Evolutionary conservation across 2,329 filamentous ascomycete species (phyloP).

Genomic region (Cladosporium sp.): DNA sequence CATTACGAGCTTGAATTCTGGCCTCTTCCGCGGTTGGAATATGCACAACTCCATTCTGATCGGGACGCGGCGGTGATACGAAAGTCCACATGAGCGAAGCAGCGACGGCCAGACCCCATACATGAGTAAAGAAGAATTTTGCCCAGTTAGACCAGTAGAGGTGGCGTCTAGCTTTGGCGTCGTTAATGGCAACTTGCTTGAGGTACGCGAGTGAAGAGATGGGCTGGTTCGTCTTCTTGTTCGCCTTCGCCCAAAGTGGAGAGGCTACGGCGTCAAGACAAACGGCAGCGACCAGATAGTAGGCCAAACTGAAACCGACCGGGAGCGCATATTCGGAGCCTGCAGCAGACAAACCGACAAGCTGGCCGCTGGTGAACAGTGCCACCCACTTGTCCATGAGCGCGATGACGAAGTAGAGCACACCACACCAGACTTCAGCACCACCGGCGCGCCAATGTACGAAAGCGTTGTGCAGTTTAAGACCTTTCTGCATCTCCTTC

Average conservation of each 20-base stretch:
- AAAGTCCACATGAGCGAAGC: slow-evolving; percentile 52
- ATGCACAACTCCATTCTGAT: not conserved
- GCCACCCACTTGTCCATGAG: slow-evolving; percentile 54
- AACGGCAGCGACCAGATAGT: slow-evolving; percentile 55
- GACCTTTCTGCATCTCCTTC: slow-evolving; percentile 51
- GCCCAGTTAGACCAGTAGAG: slow-evolving; percentile 50
- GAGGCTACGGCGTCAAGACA: slow-evolving; percentile 49
- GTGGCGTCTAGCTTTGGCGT: slow-evolving; percentile 43
- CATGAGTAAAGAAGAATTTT: slow-evolving; percentile 49
- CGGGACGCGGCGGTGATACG: slow-evolving; percentile 26
- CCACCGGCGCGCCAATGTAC: slow-evolving; percentile 56
- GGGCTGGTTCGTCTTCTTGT: slow-evolving; percentile 18
- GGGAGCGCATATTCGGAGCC: slow-evolving; percentile 41
- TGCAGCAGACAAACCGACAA: slow-evolving; percentile 35
- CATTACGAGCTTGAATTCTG: slow-evolving; percentile 26
- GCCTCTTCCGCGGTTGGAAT: not conserved
- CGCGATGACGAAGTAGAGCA: slow-evolving; percentile 53
- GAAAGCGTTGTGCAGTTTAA: slow-evolving; percentile 54
- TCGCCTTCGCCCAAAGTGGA: slow-evolving; percentile 18
- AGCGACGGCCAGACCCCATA: slow-evolving; percentile 50
- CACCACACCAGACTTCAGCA: slow-evolving; percentile 51
- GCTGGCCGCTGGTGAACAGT: slow-evolving; percentile 41
- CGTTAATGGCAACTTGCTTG: slow-evolving; percentile 41
- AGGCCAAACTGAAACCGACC: slow-evolving; percentile 54
- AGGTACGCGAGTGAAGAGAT: slow-evolving; percentile 30